phyloP scores from a whole-genome alignment of 257 asterid genomes.

The Gentiana straminea region DNA sequence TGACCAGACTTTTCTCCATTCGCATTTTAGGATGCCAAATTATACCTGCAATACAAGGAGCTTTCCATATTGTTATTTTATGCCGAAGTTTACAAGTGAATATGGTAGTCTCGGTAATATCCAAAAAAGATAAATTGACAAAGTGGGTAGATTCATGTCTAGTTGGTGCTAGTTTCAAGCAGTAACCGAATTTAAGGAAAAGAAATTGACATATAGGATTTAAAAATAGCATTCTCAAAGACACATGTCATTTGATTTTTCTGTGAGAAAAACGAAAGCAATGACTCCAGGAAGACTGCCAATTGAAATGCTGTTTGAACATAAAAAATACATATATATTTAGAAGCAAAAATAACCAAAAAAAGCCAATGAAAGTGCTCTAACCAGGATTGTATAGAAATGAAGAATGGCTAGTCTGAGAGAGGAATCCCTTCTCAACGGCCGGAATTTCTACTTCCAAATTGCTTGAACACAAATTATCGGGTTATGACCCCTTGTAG shows the following conservation, averaged over 20 bases:
- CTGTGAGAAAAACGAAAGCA: too few relatives aligned
- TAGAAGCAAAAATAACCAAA: background rate
- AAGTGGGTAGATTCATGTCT: too few relatives aligned
- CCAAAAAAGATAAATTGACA: background rate
- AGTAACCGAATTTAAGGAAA: too few relatives aligned
- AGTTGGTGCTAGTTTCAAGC: too few relatives aligned
- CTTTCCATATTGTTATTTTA: background rate
- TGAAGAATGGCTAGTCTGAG: constrained; percentile 78
- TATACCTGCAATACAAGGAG: constrained; percentile 41
- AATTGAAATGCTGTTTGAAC: background rate
- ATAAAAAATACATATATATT: background rate
- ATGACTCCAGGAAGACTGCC: background rate
- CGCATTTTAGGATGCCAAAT: constrained; percentile 79
- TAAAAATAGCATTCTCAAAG: background rate
- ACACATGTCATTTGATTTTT: too few relatives aligned
- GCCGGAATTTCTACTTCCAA: constrained; percentile 66
- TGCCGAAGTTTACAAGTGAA: background rate
- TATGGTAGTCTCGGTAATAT: background rate
- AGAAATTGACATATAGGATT: background rate
- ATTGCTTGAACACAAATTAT: constrained; percentile 73
- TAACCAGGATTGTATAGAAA: constrained; percentile 64
- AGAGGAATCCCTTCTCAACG: constrained; percentile 78
- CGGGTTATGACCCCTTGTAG: constrained; percentile 78
- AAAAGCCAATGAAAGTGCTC: constrained; percentile 16
- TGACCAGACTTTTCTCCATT: constrained; percentile 52